These are phyloP conservation scores for Fusarium dlaminii DNA, from an alignment of 2,329 filamentous ascomycete species.

Conservation along the genomic window DNA sequence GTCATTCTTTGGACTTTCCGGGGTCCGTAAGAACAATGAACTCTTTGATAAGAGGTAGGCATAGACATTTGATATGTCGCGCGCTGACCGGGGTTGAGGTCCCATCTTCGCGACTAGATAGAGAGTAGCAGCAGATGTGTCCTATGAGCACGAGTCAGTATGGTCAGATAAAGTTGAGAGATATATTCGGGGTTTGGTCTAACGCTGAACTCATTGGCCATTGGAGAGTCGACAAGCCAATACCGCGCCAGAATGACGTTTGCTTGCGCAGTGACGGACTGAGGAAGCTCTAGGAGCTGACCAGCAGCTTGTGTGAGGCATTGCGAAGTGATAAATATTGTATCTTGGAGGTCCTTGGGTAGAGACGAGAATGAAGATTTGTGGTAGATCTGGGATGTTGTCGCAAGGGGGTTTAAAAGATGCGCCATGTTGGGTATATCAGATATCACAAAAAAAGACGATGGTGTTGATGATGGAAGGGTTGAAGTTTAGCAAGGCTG, in stretches of 20 bases:
- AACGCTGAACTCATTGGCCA: constrained; percentile 67
- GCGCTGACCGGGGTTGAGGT: constrained; percentile 76
- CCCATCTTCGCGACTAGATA: constrained; percentile 88
- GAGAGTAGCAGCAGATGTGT: constrained; percentile 81
- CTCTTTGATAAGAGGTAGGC: constrained; percentile 76
- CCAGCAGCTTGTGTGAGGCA: constrained; percentile 81
- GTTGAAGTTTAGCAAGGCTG: constrained; percentile 37
- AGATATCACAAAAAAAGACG: background rate
- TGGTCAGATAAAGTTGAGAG: background rate
- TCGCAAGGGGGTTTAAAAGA: constrained; percentile 77
- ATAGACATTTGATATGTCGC: constrained; percentile 87
- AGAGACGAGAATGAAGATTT: constrained; percentile 65
- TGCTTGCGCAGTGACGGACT: constrained; percentile 86
- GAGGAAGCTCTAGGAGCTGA: constrained; percentile 82
- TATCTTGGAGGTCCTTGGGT: constrained; percentile 75
- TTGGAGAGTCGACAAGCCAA: constrained; percentile 71
- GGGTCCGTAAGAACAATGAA: constrained; percentile 63
- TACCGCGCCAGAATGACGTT: constrained; percentile 84
- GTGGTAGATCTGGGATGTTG: constrained; percentile 73
- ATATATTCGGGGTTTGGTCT: constrained; percentile 10
- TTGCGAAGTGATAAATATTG: constrained; percentile 76
- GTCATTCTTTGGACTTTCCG: constrained; percentile 48
- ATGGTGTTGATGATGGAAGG: constrained; percentile 1
- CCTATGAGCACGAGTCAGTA: constrained; percentile 56
- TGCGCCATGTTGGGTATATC: constrained; percentile 58